Base-by-base conservation (phyloP, 768 basidiomycete species). In the Tubosaeta sp. region DNA sequence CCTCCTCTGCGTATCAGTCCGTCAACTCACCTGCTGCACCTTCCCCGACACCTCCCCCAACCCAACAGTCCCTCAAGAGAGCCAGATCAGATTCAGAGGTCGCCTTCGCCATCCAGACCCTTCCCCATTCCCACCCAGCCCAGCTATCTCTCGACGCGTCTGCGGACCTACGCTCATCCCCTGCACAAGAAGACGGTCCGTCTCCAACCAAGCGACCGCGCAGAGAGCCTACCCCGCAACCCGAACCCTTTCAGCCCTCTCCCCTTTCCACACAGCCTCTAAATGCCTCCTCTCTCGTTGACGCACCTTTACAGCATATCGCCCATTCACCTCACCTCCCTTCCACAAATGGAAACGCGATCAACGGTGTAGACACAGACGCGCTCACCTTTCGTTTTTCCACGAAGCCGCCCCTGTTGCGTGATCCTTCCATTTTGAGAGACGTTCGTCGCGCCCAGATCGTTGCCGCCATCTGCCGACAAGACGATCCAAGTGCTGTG, bases 151-250 rank as follows among this genome's bases (percentile, higher is more conserved):
- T 72, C 31, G 73, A 69, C 43, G 64, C 65, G 56, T 65, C 70
- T 32, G 60, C 61, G 53, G 82, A 85, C 59, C 73, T 78, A 39
- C 73, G 71, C 26, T 75, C 74, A 62, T 60, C 63, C 34, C 70
- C 73, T 29, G 73, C 78, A 3, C 77, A 78, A 42, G 84, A 83
- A 33, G 83, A 82, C 27, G 80, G 79, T 4, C 83, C 85, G 5
- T 84, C 86, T 2, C 85, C 86, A 7, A 70, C 77, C n/a, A 91
- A 91, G 67, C 85, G 88, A 35, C 69, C 75, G 25, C 85, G 89
- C 26, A 83, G 75, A 43, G 86, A 88, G 22, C 70, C 71, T 13
- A 59, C 54, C 22, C 69, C 71, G 33, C 71, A 69, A 14, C 66
- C 71, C 34, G 73, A 72, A 33, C 60, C 66, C 9, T 60, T 56